phyloP scores from a whole-genome alignment of 1,284 basidiomycete species.

The Porphyrellus sp. region DNA sequence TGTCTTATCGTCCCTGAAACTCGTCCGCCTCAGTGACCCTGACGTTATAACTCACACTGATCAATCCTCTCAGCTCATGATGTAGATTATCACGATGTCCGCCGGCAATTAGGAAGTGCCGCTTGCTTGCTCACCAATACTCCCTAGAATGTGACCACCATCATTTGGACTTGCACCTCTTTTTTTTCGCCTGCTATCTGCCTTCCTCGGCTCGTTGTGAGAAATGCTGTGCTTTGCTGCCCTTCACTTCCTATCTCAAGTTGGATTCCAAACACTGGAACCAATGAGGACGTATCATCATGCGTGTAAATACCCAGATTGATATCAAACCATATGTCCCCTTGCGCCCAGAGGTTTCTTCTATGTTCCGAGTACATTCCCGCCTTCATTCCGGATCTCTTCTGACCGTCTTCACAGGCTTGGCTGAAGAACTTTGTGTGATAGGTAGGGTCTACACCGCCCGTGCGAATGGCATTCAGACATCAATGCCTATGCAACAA shows the following conservation, averaged over 20 bases:
- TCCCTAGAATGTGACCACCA: slow-evolving; percentile 20
- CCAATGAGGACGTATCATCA: slow-evolving; percentile 9
- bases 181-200: slow-evolving; percentile 9
- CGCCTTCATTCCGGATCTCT: slow-evolving; percentile 9
- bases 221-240: slow-evolving; percentile 4
- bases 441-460: slow-evolving; percentile 6
- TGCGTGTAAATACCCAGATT: slow-evolving; percentile 22
- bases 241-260: slow-evolving; percentile 13
- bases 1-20: slow-evolving; percentile 2
- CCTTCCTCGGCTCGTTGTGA: background rate
- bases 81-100: slow-evolving; percentile 93
- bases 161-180: slow-evolving; percentile 4
- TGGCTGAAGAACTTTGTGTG: slow-evolving; percentile 3
- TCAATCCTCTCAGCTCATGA: slow-evolving; percentile 69
- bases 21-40: background rate
- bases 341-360: slow-evolving; percentile 8
- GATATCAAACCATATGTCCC: slow-evolving; percentile 18
- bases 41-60: slow-evolving; percentile 14
- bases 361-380: slow-evolving; percentile 11
- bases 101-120: slow-evolving; percentile 84
- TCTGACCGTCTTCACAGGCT: slow-evolving; percentile 17
- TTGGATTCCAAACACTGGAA: slow-evolving; percentile 11
- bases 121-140: slow-evolving; percentile 48
- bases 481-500: background rate
- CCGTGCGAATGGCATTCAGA: slow-evolving; percentile 5